phyloP scores from a whole-genome alignment of 2,329 filamentous ascomycete genomes.

The Scedosporium apiospermum region DNA sequence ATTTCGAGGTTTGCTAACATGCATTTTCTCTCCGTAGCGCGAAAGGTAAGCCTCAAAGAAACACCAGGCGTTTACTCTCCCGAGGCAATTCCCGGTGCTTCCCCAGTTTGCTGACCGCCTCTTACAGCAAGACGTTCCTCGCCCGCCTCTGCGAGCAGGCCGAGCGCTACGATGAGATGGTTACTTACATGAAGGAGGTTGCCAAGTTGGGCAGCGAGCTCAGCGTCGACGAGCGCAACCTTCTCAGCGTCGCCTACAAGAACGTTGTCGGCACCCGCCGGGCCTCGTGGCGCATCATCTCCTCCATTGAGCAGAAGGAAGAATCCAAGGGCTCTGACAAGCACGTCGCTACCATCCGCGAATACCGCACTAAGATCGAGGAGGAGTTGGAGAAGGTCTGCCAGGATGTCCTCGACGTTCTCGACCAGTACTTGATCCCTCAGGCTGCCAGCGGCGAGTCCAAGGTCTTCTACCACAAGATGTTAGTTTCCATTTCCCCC shows the following conservation, averaged over 20 bases:
- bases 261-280: constrained; percentile 97
- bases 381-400: constrained; percentile 94
- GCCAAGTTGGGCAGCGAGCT: constrained; percentile 77
- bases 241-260: constrained; percentile 99
- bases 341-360: constrained; percentile 87
- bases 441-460: constrained; percentile 95
- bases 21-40: constrained; percentile 41
- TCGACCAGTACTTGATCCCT: constrained; percentile 88
- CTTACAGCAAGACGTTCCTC: constrained; percentile 92
- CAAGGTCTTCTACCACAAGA: constrained; percentile 99
- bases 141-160: constrained; percentile 99
- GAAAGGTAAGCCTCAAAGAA: constrained; percentile 48
- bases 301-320: constrained; percentile 99
- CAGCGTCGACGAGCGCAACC: constrained; percentile 95
- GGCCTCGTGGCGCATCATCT: constrained; percentile 99
- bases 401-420: constrained; percentile 92
- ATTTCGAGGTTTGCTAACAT: constrained; percentile 23
- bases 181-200: constrained; percentile 99
- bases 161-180: constrained; percentile 99
- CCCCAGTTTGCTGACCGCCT: not conserved
- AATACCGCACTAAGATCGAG: constrained; percentile 98
- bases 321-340: constrained; percentile 96
- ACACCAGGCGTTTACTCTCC: not conserved
- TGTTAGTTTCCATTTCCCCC: constrained; percentile 51
- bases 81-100: constrained; percentile 15